Evolutionary conservation across 345 rosid genomes (phyloP), one percentile per base, ranked within the genome.

Genomic region (Theobroma cacao): DNA sequence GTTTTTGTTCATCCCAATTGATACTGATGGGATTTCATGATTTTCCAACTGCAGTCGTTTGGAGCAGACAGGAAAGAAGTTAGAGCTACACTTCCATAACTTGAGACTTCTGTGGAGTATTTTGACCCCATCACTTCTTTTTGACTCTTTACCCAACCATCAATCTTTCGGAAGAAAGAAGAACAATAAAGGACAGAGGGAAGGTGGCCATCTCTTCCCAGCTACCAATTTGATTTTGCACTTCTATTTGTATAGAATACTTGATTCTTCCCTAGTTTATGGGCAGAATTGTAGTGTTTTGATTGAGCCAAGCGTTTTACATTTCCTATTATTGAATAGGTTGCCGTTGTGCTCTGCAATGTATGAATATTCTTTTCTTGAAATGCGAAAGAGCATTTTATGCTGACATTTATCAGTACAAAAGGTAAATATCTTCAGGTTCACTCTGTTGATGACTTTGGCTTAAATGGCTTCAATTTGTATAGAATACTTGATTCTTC

Each of bases 31-130:
- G 53, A 33, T 62, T 72, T 70, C 30, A 28, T 75, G 59, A 59
- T 58, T 63, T 63, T 79, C 69, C 69, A 56, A 82, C 69, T 77
- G 75, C 86, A 91, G 98, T 81, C 93, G 30, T 92, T 71, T 62
- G 99, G 99, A 84, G 86, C 94, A 31, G 99, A 94, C 72, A 90
- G 98, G 88, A 96, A 94, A 87, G 97, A 92, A 84, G 85, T 91
- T 47, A 89, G 90, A 82, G 90, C 82, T 20, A 74, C 78, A 28
- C 94, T 96, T 84, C 98, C 97, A 38, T 92, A 77, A 86, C 76
- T 18, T 59, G 33, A 41, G 59, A 67, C 18, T 48, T 53, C 1
- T 18, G 0, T 11, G 47, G 76, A 36, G 45, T 36, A 64, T 47
- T 56, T 77, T 75, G 33, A 30, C 64, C 43, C 13, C 52, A 24